Conservation (phyloP, 1,284 basidiomycete genomes). For the Irpex rosettiformis region DNA sequence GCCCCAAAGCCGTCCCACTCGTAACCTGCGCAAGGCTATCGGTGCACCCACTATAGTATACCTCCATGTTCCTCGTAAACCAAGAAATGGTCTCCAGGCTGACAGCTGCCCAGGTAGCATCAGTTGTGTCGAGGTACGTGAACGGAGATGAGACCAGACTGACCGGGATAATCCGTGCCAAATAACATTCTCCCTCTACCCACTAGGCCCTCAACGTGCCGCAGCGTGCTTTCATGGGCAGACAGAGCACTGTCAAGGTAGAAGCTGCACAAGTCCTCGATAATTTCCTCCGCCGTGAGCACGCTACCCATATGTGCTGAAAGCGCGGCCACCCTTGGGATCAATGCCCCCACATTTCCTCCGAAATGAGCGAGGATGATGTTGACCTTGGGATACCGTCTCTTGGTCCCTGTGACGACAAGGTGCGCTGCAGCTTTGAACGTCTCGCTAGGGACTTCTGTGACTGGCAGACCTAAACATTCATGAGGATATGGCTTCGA, state of each 20-base stretch:
- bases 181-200: constrained; percentile 49
- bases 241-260: constrained; percentile 71
- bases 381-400: constrained; percentile 51
- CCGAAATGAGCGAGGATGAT: constrained; percentile 70
- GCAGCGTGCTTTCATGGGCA: constrained; percentile 47
- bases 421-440: constrained; percentile 75
- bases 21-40: constrained; percentile 14
- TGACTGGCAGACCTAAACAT: constrained; percentile 60
- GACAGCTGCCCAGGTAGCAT: constrained; percentile 41
- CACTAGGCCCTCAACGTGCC: constrained; percentile 46
- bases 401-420: constrained; percentile 65
- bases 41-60: constrained; percentile 35
- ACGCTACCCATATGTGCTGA: constrained; percentile 64
- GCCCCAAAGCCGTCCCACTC: constrained; percentile 41
- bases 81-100: constrained; percentile 49
- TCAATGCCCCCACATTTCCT: constrained; percentile 56
- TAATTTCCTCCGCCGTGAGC: constrained; percentile 55
- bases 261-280: constrained; percentile 63
- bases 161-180: constrained; percentile 75
- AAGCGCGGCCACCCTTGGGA: constrained; percentile 61
- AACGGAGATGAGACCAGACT: constrained; percentile 13
- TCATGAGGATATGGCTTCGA: constrained; percentile 59
- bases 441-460: constrained; percentile 76
- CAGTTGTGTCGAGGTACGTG: neutral
- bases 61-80: constrained; percentile 52